Percentiles rank a stretch among this genome's conserved stretches.
These are phyloP conservation scores for Nymphaea colorata DNA, from an alignment of 164 flowering plant species.

Conservation along the genomic window DNA sequence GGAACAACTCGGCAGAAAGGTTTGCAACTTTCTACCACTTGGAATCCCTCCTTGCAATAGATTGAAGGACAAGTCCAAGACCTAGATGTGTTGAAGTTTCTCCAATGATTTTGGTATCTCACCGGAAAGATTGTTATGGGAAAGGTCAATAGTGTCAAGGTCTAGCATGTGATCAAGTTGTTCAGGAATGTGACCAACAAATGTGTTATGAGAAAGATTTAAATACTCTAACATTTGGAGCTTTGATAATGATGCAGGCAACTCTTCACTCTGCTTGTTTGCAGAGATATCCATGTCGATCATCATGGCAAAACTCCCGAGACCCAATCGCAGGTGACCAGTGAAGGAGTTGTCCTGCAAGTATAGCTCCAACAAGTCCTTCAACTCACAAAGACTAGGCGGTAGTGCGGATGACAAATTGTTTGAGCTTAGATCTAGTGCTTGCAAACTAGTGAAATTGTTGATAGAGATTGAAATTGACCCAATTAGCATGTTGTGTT, in stretches of 20 bases:
- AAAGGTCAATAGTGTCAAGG: background rate
- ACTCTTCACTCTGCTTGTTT: background rate
- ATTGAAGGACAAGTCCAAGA: constrained; percentile 5
- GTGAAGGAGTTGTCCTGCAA: background rate
- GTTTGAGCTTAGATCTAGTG: background rate
- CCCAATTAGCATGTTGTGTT: background rate
- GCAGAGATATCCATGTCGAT: background rate
- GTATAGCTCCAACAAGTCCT: background rate
- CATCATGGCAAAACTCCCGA: background rate
- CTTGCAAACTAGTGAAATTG: background rate
- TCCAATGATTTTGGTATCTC: constrained; percentile 2
- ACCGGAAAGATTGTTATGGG: background rate
- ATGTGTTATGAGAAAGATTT: background rate
- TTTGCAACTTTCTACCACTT: constrained; percentile 1
- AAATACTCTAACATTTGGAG: background rate
- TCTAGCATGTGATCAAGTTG: background rate
- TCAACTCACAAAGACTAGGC: background rate
- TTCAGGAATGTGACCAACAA: background rate
- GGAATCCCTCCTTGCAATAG: constrained; percentile 4
- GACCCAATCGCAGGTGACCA: background rate
- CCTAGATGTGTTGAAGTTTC: background rate
- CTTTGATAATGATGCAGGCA: background rate
- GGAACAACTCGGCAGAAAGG: background rate
- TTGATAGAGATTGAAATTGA: background rate
- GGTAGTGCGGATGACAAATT: background rate